Conservation (phyloP, 768 basidiomycete genomes). For the Naganishia vishniacii region DNA sequence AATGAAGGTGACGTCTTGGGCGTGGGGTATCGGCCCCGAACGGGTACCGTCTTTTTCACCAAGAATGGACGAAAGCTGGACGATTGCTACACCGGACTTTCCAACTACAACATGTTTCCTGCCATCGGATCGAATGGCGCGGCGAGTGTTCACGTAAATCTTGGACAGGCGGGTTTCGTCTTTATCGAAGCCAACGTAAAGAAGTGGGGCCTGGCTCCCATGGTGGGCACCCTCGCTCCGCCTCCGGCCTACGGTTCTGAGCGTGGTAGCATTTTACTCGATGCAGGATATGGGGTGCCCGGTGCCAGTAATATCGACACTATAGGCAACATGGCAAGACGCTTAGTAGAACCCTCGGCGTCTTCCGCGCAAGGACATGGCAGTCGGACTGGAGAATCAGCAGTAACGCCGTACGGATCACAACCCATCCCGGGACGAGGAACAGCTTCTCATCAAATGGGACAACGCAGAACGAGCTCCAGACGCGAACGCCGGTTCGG, state of each 20-base stretch:
- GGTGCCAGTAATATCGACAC: constrained; percentile 23
- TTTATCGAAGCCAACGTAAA: constrained; percentile 99
- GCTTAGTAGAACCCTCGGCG: constrained; percentile 14
- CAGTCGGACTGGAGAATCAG: background rate
- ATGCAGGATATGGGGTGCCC: constrained; percentile 65
- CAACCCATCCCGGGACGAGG: background rate
- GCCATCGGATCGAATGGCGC: constrained; percentile 94
- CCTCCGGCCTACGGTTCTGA: constrained; percentile 98
- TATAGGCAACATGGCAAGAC: constrained; percentile 13
- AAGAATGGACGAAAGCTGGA: constrained; percentile 95
- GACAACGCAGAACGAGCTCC: background rate
- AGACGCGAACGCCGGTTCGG: background rate
- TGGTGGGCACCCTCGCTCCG: constrained; percentile 91
- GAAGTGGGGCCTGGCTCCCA: constrained; percentile 98
- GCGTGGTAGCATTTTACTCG: constrained; percentile 87
- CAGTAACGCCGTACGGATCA: background rate
- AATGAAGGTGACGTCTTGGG: constrained; percentile 95
- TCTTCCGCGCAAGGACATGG: background rate
- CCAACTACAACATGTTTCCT: constrained; percentile 89
- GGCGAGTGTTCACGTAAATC: constrained; percentile 92
- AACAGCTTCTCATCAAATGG: background rate
- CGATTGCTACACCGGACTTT: constrained; percentile 87
- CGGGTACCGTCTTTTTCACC: constrained; percentile 98
- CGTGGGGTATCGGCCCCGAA: constrained; percentile 89
- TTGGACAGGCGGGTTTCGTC: constrained; percentile 96